phyloP scores from a whole-genome alignment of 352 stramenopile genomes.

The Thalassiosira mediterranea region DNA sequence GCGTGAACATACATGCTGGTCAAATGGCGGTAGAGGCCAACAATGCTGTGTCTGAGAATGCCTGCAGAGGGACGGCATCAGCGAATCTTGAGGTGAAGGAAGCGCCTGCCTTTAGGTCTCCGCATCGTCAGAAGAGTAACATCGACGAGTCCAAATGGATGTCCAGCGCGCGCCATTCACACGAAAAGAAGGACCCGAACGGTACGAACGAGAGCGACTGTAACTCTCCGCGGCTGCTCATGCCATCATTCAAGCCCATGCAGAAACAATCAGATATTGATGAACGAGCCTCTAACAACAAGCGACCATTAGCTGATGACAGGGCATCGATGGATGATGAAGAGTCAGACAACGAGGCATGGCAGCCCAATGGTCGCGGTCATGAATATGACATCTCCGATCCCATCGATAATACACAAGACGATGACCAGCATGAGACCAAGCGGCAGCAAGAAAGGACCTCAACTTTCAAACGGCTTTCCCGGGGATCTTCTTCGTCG shows the following conservation, averaged over 20 bases:
- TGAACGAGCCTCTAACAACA: constrained; percentile 1
- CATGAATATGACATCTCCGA: constrained; percentile 28
- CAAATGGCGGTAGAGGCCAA: too few relatives aligned
- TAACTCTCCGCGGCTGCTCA: constrained; percentile 33
- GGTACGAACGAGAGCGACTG: background rate
- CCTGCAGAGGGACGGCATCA: too few relatives aligned
- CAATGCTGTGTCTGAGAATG: too few relatives aligned
- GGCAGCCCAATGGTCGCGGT: constrained; percentile 2
- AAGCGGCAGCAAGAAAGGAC: background rate
- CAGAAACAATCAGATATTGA: constrained; percentile 1
- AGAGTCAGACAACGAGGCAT: constrained; percentile 35
- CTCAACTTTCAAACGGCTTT: constrained; percentile 51
- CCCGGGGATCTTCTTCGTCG: constrained; percentile 19
- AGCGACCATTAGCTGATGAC: too few relatives aligned
- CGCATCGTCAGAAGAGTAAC: constrained; percentile 13
- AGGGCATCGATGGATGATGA: too few relatives aligned
- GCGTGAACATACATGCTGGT: too few relatives aligned
- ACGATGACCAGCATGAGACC: constrained; percentile 20
- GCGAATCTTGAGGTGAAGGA: too few relatives aligned
- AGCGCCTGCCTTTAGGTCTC: too few relatives aligned
- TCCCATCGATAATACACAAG: constrained; percentile 46
- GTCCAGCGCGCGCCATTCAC: constrained; percentile 29
- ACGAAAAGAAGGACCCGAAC: background rate
- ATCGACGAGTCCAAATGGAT: constrained; percentile 34
- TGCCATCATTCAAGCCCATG: constrained; percentile 40